Evolutionary conservation across 2,329 filamentous ascomycete genomes (phyloP).

Genomic region (Neurospora sp.): DNA sequence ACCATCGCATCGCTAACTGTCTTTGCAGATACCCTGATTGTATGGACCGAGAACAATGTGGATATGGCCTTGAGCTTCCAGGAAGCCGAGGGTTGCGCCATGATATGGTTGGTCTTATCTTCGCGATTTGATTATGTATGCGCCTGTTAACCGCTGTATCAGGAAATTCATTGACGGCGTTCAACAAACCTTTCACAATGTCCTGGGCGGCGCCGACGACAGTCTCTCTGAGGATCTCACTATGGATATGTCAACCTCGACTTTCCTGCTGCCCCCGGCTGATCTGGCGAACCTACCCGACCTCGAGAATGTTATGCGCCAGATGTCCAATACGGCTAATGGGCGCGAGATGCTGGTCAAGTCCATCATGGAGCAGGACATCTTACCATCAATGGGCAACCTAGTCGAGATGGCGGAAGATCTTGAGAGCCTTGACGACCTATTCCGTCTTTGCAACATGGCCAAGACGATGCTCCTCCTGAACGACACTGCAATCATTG

Average conservation of each 20-base stretch:
- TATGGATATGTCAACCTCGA: conserved; percentile 56
- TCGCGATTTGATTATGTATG: background rate
- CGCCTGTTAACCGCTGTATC: conserved; percentile 17
- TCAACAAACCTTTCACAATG: conserved; percentile 61
- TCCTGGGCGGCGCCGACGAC: conserved; percentile 60
- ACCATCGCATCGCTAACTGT: conserved; percentile 19
- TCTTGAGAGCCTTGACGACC: conserved; percentile 72
- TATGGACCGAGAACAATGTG: conserved; percentile 91
- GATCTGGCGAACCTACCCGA: conserved; percentile 76
- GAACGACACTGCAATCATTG: conserved; percentile 91
- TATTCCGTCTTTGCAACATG: conserved; percentile 91
- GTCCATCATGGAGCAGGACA: conserved; percentile 74
- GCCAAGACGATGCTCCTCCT: conserved; percentile 94
- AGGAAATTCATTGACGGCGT: conserved; percentile 89
- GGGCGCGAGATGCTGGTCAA: conserved; percentile 83
- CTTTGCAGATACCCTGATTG: conserved; percentile 77
- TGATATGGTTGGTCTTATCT: conserved; percentile 62
- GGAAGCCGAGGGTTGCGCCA: conserved; percentile 84
- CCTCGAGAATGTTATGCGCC: conserved; percentile 75
- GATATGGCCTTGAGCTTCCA: conserved; percentile 99
- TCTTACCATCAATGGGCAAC: conserved; percentile 77
- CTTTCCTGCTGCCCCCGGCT: conserved; percentile 66
- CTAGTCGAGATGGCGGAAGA: conserved; percentile 85
- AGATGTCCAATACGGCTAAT: conserved; percentile 60
- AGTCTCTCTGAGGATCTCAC: conserved; percentile 76